Evolutionary conservation across 1,284 basidiomycete species (phyloP).

Genomic region (Athelia psychrophila): DNA sequence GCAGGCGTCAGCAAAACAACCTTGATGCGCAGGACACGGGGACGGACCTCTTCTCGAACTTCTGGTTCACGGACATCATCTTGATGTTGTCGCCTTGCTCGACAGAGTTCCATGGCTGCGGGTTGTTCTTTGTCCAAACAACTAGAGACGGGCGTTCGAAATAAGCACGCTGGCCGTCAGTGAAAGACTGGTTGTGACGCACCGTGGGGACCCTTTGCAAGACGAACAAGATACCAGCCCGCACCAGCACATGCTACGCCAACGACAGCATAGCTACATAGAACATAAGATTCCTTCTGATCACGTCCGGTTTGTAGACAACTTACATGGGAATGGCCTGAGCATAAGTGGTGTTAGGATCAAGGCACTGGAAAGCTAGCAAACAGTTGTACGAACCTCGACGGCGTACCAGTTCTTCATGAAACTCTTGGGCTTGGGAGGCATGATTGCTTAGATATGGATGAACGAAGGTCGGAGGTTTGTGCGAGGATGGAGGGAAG

Average conservation of each 20-base stretch:
- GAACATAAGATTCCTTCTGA: slow-evolving; percentile 7
- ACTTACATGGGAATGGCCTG: slow-evolving; percentile 80
- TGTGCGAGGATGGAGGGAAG: no score
- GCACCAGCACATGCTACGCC: slow-evolving; percentile 63
- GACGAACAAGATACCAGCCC: slow-evolving; percentile 68
- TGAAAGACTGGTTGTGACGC: slow-evolving; percentile 22
- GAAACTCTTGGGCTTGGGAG: slow-evolving; percentile 28
- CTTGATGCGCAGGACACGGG: not conserved
- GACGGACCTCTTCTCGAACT: slow-evolving; percentile 66
- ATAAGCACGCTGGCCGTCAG: slow-evolving; percentile 5
- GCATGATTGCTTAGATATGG: not conserved
- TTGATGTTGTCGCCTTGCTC: slow-evolving; percentile 72
- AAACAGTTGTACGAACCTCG: slow-evolving; percentile 49
- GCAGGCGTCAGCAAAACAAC: slow-evolving; percentile 8
- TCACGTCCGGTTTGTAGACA: not conserved
- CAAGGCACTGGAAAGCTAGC: not conserved
- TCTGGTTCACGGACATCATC: slow-evolving; percentile 64
- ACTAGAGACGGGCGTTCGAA: slow-evolving; percentile 37
- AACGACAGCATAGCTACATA: slow-evolving; percentile 65
- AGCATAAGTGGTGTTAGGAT: slow-evolving; percentile 5
- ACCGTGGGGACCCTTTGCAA: slow-evolving; percentile 71
- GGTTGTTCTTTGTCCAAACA: slow-evolving; percentile 78
- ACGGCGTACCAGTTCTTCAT: slow-evolving; percentile 82
- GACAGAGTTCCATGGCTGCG: slow-evolving; percentile 77
- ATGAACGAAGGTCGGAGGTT: no score